Base-by-base conservation (phyloP, 768 basidiomycete species). In the Auriscalpium vulgare region DNA sequence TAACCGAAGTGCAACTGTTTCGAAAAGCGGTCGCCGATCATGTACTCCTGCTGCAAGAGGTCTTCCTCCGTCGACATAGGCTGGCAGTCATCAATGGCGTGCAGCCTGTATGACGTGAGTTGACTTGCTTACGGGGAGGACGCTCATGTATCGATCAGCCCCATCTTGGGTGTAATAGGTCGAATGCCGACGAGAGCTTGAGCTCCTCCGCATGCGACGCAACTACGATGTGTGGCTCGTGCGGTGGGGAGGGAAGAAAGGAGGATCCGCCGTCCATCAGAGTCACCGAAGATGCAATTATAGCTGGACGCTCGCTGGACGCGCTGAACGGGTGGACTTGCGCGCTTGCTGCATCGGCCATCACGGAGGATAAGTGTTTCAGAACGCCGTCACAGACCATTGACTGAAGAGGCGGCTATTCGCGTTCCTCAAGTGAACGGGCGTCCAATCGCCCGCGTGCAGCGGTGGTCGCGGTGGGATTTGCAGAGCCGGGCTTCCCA, bases 1-100 rank as follows among this genome's bases (percentile, higher is more conserved):
- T 62, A 59, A 16, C 55, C 61, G n/a, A 61, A 51, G 21, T 47
- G 34, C 23, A 61, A 23, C 23, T 59, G 58, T 36, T 38, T 54
- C 21, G 61, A 60, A 9, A 50, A 29, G 51, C 59, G 59, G 45
- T 51, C 19, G 35, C 57, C 57, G 48, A 23, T 49, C 53, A 47
- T 59, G 40, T 62, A 56, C 10, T 60, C 40, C 36, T 62, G 55
- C 48, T 62, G 61, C 46, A 62, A 52, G 37, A 62, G 55, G 23
- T 62, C 61, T 35, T 62, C 61, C 51, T 62, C 59, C 13, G 61
- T 56, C 3, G 55, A 50, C 61, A 62, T 62, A 13, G 53, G 59
- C 61, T 62, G 47, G n/a, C 47, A 29, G 23, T 29, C 14, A 48
- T 48, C 37, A n/a, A 51, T 29, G 17, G 35, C 37, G 10, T 11